phyloP scores from a whole-genome alignment of 23 red algal species.

The Agarophyton chilense region DNA sequence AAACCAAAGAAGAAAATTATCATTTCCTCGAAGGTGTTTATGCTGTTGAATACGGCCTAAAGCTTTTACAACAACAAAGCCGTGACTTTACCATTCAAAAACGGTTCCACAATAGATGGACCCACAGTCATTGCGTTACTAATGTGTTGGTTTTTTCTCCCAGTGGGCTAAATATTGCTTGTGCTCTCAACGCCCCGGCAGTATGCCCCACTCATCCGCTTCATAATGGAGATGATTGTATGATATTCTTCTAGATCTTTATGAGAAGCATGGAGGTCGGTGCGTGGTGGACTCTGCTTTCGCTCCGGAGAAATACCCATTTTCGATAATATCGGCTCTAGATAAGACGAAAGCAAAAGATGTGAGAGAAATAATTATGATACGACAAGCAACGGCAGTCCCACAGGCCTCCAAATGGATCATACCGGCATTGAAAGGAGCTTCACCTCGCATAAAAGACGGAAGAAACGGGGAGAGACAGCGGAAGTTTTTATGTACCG shows the following conservation, averaged over 20 bases:
- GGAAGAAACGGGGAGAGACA: background rate
- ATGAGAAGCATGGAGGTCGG: background rate
- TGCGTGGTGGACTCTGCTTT: conserved; percentile 12
- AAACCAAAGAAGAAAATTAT: too few relatives aligned
- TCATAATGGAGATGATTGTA: background rate
- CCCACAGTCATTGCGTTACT: background rate
- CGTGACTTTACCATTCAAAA: too few relatives aligned
- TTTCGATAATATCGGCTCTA: background rate
- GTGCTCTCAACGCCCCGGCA: background rate
- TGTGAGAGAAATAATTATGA: background rate
- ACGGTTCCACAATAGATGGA: too few relatives aligned
- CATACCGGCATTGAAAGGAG: background rate
- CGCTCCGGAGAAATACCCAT: background rate
- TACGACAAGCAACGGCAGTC: background rate
- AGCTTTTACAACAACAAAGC: too few relatives aligned
- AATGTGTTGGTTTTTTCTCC: conserved; percentile 22
- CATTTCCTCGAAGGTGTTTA: too few relatives aligned
- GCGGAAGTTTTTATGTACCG: background rate
- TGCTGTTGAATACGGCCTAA: too few relatives aligned
- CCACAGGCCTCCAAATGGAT: background rate
- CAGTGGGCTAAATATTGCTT: background rate
- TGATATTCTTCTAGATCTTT: background rate
- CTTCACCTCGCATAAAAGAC: background rate
- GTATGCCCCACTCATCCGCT: background rate
- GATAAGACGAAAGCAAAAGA: background rate